Conservation (phyloP, 208 protist genomes). For the Trypanosoma scelopori region DNA sequence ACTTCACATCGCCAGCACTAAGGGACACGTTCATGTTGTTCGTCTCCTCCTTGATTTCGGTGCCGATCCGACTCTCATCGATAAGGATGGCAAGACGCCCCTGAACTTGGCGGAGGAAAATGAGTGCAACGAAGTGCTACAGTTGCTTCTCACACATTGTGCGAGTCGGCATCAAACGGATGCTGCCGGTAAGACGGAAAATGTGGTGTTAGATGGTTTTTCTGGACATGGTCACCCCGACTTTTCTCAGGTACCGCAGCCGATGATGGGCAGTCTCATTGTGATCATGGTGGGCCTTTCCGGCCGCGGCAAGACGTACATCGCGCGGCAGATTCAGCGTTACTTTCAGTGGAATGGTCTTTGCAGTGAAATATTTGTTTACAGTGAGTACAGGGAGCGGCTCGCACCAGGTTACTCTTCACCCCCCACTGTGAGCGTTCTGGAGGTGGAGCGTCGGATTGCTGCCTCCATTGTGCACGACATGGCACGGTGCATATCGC, state of each 20-base stretch:
- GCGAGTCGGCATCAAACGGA: constrained; percentile 21
- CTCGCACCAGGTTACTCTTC: constrained; percentile 18
- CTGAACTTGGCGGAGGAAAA: constrained; percentile 63
- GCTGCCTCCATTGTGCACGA: constrained; percentile 54
- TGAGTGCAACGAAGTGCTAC: constrained; percentile 50
- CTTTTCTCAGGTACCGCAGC: constrained; percentile 76
- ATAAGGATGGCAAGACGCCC: constrained; percentile 68
- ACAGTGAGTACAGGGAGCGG: constrained; percentile 48
- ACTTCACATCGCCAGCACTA: constrained; percentile 77
- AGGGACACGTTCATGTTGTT: constrained; percentile 54
- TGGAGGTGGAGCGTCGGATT: constrained; percentile 48
- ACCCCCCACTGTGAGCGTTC: constrained; percentile 3
- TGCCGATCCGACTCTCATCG: constrained; percentile 44
- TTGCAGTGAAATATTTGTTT: constrained; percentile 70
- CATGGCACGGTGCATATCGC: constrained; percentile 57
- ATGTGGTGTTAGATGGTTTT: constrained; percentile 26
- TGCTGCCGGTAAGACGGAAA: constrained; percentile 14
- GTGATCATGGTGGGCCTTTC: constrained; percentile 91
- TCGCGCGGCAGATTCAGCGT: constrained; percentile 85
- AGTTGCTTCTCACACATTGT: constrained; percentile 37
- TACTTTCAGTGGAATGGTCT: constrained; percentile 92
- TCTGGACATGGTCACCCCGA: constrained; percentile 44
- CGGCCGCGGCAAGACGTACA: constrained; percentile 87
- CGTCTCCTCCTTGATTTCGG: constrained; percentile 68
- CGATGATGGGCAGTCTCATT: constrained; percentile 87